Evolutionary conservation across 2,329 filamentous ascomycete genomes (phyloP), one percentile per base, ranked within the genome.

Genomic region (Penicillium capsulatum): DNA sequence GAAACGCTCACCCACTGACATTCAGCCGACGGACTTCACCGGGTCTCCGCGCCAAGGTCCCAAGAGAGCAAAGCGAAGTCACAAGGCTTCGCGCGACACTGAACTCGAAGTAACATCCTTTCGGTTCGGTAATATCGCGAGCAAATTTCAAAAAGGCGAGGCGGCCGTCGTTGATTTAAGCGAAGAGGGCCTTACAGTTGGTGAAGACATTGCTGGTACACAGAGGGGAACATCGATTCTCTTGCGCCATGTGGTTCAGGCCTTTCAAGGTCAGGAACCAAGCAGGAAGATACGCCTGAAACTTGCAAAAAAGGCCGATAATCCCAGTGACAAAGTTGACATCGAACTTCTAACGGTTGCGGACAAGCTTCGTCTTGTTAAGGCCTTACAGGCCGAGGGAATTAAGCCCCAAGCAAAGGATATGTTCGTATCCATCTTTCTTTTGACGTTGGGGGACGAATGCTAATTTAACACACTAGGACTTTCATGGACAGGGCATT

Each of bases 401-500:
- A 35, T 50, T 19, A 53, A 46, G 6, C 20, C 55, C 6, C 26
- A 33, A 4, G 27, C 33, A 1, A 67, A 55, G 42, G 11, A 32
- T 2, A 37, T 44, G 63, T 66, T 55, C 22, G 61, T 48, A 7
- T 24, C n/a, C n/a, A n/a, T n/a, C n/a, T n/a, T n/a, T n/a, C n/a
- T n/a, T n/a, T n/a, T n/a, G n/a, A n/a, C n/a, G n/a, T n/a, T n/a
- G n/a, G n/a, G n/a, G n/a, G n/a, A n/a, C n/a, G n/a, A n/a, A n/a
- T n/a, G n/a, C n/a, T n/a, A n/a, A n/a, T n/a, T n/a, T n/a, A n/a
- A n/a, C n/a, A n/a, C 14, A 7, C 16, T 26, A 67, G 64, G 24
- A 39, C 48, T 11, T 62, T 56, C 53, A 61, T 68, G 58, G 52
- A 65, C 24, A 54, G 51, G 9, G 42, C 49, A 6, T 67, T 67